Percentiles rank a stretch among this genome's conserved stretches.
Evolutionary conservation across 148 eudicot species (phyloP).

Genomic region (Tetragonia tetragonoides): DNA sequence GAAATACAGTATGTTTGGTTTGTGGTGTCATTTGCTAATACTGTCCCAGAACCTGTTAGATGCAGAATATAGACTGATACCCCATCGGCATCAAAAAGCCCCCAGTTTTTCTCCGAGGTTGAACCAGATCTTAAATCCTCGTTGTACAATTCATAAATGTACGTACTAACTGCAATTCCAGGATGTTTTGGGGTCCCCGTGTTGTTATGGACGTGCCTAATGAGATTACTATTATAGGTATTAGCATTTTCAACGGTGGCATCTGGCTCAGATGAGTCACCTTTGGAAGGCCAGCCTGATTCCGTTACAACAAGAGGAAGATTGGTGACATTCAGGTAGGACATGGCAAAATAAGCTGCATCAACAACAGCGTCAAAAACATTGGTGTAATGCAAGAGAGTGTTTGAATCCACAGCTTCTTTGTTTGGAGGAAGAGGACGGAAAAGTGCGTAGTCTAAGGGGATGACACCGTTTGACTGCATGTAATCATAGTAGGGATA

Average conservation of each 20-base stretch:
- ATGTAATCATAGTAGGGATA: slow-evolving; percentile 85
- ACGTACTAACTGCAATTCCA: slow-evolving; percentile 70
- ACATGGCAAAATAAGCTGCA: slow-evolving; percentile 86
- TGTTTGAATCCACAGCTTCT: slow-evolving; percentile 93
- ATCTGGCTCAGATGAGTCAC: slow-evolving; percentile 71
- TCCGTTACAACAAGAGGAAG: slow-evolving; percentile 78
- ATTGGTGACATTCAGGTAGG: slow-evolving; percentile 75
- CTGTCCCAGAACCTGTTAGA: slow-evolving; percentile 69
- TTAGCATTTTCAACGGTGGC: slow-evolving; percentile 82
- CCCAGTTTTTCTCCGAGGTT: slow-evolving; percentile 89
- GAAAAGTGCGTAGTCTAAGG: slow-evolving; percentile 87
- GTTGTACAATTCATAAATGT: slow-evolving; percentile 81
- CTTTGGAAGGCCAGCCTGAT: slow-evolving; percentile 97
- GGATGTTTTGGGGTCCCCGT: slow-evolving; percentile 98
- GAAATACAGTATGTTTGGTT: slow-evolving; percentile 87
- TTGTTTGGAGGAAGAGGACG: slow-evolving; percentile 87
- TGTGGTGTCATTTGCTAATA: slow-evolving; percentile 81
- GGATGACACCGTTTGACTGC: slow-evolving; percentile 65
- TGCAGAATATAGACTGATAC: slow-evolving; percentile 63
- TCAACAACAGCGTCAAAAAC: slow-evolving; percentile 89
- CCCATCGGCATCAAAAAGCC: slow-evolving; percentile 77
- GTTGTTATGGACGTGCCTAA: slow-evolving; percentile 68
- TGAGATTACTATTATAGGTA: slow-evolving; percentile 82
- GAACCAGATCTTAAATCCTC: slow-evolving; percentile 74
- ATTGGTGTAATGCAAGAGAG: slow-evolving; percentile 86